Evolutionary conservation across 2,329 filamentous ascomycete genomes (phyloP).

Genomic region (Cercospora sp.): DNA sequence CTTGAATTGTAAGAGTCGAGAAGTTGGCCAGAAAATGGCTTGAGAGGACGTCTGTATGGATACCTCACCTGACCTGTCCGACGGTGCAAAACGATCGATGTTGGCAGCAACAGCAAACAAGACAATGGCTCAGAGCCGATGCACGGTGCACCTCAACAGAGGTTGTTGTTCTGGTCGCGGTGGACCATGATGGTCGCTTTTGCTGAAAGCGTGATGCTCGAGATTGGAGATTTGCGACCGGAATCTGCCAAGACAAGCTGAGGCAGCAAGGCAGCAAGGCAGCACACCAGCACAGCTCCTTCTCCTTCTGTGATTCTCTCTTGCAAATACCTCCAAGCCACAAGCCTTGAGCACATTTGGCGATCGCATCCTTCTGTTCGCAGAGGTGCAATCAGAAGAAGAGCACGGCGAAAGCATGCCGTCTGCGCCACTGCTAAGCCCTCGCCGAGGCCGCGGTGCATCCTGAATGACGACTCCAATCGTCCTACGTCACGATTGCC

Average conservation of each 20-base stretch:
- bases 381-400: neutral
- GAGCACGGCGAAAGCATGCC: conserved; percentile 13
- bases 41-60: neutral
- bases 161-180: neutral
- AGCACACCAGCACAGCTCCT: neutral
- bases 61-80: neutral
- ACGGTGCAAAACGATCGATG: neutral
- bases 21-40: neutral
- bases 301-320: neutral
- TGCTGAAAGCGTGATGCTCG: neutral
- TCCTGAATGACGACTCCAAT: conserved; percentile 3
- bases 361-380: neutral
- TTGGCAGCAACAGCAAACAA: neutral
- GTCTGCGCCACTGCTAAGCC: conserved; percentile 7
- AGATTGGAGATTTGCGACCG: neutral
- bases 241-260: neutral
- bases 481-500: conserved; percentile 1
- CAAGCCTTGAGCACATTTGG: neutral
- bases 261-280: neutral
- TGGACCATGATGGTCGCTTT: neutral
- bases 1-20: neutral
- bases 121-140: neutral
- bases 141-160: neutral
- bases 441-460: conserved; percentile 6
- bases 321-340: neutral